Evolutionary conservation across 192 early-diverging fungal species (phyloP).

Genomic region (Entomortierella beljakovae): DNA sequence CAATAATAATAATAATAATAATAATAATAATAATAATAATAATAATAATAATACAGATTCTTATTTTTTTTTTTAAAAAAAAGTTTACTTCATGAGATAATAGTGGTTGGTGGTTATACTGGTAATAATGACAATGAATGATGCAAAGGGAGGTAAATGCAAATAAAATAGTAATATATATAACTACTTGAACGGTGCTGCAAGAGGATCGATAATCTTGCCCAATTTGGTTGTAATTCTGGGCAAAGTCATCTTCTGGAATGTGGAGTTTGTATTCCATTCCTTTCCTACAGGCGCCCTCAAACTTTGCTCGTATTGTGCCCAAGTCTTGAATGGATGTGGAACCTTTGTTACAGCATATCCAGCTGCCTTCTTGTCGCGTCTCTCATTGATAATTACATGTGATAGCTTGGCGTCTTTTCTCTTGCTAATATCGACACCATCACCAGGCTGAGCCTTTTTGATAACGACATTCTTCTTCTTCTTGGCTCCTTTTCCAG

Average conservation of each 20-base stretch:
- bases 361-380: constrained; percentile 82
- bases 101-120: not conserved
- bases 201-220: constrained; percentile 87
- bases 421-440: constrained; percentile 71
- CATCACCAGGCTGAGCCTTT: constrained; percentile 67
- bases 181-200: constrained; percentile 66
- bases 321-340: constrained; percentile 83
- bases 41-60: too few species aligned
- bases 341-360: constrained; percentile 82
- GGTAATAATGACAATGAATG: not conserved
- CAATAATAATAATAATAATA: not conserved
- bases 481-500: constrained; percentile 68
- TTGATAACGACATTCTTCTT: constrained; percentile 60
- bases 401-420: constrained; percentile 79
- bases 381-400: constrained; percentile 95
- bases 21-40: too few species aligned
- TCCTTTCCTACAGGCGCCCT: constrained; percentile 92
- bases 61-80: too few species aligned
- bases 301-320: constrained; percentile 92
- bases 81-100: too few species aligned
- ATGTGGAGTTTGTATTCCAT: constrained; percentile 89
- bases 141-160: not conserved
- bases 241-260: constrained; percentile 82
- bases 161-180: not conserved
- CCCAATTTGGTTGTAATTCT: constrained; percentile 87